These are phyloP conservation scores for Mycena maculata DNA, from an alignment of 768 basidiomycete genomes.

Conservation along the genomic window DNA sequence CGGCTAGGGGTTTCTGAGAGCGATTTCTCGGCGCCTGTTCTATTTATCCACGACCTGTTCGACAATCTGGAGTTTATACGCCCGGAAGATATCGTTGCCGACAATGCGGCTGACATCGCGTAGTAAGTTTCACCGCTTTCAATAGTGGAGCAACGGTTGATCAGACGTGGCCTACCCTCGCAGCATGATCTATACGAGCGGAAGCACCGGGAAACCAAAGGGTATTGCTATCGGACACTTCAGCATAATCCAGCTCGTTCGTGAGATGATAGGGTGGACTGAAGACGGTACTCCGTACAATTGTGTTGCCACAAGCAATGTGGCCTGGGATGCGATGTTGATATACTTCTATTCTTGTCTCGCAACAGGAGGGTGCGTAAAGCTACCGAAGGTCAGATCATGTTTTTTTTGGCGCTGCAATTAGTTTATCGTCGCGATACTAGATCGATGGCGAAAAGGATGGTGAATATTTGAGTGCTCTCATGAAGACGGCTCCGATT, in stretches of 20 bases:
- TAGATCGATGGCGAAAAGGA: slow-evolving; percentile 4
- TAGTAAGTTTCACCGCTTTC: neutral
- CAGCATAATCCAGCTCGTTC: neutral
- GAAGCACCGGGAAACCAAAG: slow-evolving; percentile 39
- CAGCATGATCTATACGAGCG: slow-evolving; percentile 32
- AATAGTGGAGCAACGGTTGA: neutral
- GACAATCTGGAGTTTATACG: neutral
- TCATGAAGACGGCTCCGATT: slow-evolving; percentile 1
- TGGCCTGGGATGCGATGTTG: slow-evolving; percentile 12
- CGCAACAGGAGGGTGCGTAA: slow-evolving; percentile 17
- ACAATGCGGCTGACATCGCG: neutral
- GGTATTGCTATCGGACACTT: slow-evolving; percentile 33
- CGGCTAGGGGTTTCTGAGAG: neutral
- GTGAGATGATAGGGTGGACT: slow-evolving; percentile 2
- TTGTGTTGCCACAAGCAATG: slow-evolving; percentile 3
- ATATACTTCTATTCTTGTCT: slow-evolving; percentile 7
- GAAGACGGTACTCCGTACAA: neutral
- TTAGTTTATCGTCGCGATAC: neutral
- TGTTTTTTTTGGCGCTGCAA: neutral
- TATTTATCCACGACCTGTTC: neutral
- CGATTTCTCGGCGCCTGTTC: slow-evolving; percentile 1
- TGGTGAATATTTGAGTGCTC: slow-evolving; percentile 7
- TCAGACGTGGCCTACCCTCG: neutral
- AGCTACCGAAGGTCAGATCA: slow-evolving; percentile 15
- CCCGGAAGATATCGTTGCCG: slow-evolving; percentile 1